phyloP scores from a whole-genome alignment of 768 basidiomycete genomes.

The Leccinellum luteum region DNA sequence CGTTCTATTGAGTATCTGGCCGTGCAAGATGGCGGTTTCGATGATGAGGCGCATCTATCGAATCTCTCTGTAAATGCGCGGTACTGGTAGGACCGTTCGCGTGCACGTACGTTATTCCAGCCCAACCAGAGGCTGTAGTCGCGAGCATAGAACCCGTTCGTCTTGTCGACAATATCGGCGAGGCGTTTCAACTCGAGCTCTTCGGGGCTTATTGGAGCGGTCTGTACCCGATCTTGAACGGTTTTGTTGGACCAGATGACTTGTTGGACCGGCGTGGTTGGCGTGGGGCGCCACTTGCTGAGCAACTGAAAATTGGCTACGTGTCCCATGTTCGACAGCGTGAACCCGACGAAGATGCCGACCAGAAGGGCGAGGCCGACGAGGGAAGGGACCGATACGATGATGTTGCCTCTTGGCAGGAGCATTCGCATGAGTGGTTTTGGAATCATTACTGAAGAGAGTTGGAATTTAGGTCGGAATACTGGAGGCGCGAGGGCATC shows the following conservation, averaged over 20 bases:
- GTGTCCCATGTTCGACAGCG: slow-evolving; percentile 16
- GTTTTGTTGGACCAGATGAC: slow-evolving; percentile 13
- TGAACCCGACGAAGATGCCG: slow-evolving; percentile 29
- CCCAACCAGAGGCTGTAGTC: slow-evolving; percentile 49
- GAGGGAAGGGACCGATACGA: slow-evolving; percentile 8
- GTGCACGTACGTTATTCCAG: slow-evolving; percentile 43
- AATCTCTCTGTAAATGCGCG: not conserved
- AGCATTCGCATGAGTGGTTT: slow-evolving; percentile 5
- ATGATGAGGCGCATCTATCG: slow-evolving; percentile 49
- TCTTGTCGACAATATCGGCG: slow-evolving; percentile 34
- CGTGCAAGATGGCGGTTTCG: slow-evolving; percentile 43
- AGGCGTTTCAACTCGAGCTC: slow-evolving; percentile 32
- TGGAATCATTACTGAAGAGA: not conserved
- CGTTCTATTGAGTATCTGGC: slow-evolving; percentile 40
- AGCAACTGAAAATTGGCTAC: slow-evolving; percentile 16
- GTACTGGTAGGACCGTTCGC: not conserved
- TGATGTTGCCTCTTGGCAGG: not conserved
- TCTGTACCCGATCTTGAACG: not conserved
- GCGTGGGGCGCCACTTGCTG: slow-evolving; percentile 13
- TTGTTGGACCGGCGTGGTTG: slow-evolving; percentile 8
- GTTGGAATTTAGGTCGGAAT: not conserved
- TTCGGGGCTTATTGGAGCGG: not conserved
- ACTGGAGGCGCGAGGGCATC: not conserved
- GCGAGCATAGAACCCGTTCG: slow-evolving; percentile 44
- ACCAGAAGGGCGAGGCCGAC: slow-evolving; percentile 22